Evolutionary conservation across 2,329 filamentous ascomycete genomes (phyloP), one percentile per base, ranked within the genome.

Genomic region (Sclerotinia minor): DNA sequence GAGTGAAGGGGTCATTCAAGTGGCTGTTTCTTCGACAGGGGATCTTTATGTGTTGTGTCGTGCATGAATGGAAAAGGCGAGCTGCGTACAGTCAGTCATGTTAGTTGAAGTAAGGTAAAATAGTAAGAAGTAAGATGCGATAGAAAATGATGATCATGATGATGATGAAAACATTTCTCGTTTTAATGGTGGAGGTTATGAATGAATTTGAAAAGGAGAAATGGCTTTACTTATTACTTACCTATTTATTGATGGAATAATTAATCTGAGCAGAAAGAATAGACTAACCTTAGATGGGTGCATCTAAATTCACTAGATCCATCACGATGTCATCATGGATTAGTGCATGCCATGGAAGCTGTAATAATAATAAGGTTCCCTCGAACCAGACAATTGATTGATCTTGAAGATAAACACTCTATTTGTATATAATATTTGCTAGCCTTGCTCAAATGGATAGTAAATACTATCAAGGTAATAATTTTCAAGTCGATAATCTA

Each of bases 31-130:
- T 35, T 61, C 59, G 26, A 61, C 24, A 49, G 45, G 44, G 24
- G 21, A 24, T 17, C 29, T 32, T n/a, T 32, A 24, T 17, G 57
- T 60, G 44, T 47, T 38, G 45, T 65, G 41, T 65, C 19, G 63
- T 58, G 63, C 63, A 65, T 65, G 19, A 44, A 57, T 44, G 38
- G 38, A 45, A 45, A 24, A 65, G 52, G 63, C 63, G 50, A 65
- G 63, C 26, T 35, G 44, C 50, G 63, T 57, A 54, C 24, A 32
- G 35, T n/a, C 24, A 32, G 35, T n/a, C 29, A 64, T 26, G 29
- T n/a, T 54, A 35, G 32, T 41, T 49, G 44, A 29, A 35, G 13
- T n/a, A 45, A 47, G 44, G 19, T 17, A 35, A 19, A 11, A 41
- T 32, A 19, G 17, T 5, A 60, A 24, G 38, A 45, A 29, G 29